Conservation (phyloP, 2,329 filamentous ascomycete genomes). For the Fusarium stilboides region DNA sequence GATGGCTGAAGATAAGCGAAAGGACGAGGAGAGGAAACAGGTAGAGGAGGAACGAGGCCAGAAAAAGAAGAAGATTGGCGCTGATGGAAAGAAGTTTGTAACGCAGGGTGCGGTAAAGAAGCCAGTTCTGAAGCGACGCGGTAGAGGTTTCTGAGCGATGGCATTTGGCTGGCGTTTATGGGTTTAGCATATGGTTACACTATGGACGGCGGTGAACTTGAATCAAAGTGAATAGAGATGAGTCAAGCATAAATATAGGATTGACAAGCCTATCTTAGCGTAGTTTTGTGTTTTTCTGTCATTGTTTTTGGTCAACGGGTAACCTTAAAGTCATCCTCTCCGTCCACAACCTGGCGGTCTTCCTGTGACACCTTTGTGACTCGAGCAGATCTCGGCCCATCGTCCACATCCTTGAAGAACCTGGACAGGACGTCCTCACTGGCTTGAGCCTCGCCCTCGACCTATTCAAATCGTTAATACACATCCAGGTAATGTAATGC, state of each 20-base stretch:
- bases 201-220: conserved; percentile 9
- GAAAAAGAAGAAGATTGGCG: conserved; percentile 58
- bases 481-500: not conserved
- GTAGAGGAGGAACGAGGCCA: conserved; percentile 64
- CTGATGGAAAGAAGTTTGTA: conserved; percentile 69
- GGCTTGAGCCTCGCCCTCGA: conserved; percentile 91
- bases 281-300: not conserved
- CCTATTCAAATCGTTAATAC: conserved; percentile 65
- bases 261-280: not conserved
- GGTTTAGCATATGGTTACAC: not conserved
- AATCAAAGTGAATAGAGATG: not conserved
- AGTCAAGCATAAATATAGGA: not conserved
- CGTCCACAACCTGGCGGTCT: conserved; percentile 75
- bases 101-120: conserved; percentile 75
- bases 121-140: conserved; percentile 70
- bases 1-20: conserved; percentile 88
- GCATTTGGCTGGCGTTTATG: conserved; percentile 1
- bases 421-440: conserved; percentile 73
- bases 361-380: conserved; percentile 83
- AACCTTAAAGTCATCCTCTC: conserved; percentile 77
- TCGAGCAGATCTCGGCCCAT: conserved; percentile 79
- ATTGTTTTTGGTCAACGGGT: conserved; percentile 53
- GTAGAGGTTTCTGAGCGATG: conserved; percentile 65
- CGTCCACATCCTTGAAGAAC: conserved; percentile 81
- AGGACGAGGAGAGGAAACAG: conserved; percentile 71